Evolutionary conservation across 441 rosid species (phyloP).

Genomic region (Omphalea diandra): DNA sequence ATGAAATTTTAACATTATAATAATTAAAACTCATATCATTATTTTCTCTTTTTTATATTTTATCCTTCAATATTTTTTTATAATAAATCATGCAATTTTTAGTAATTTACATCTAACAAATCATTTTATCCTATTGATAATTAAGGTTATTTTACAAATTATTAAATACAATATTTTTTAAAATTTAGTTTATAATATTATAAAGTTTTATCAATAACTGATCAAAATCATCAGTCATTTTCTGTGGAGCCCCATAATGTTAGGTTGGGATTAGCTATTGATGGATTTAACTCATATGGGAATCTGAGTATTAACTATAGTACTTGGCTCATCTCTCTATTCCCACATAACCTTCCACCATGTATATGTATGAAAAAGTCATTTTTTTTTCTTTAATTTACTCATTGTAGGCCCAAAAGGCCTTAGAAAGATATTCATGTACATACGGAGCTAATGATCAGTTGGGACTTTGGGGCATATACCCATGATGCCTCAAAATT

Average conservation of each 20-base stretch:
- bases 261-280: neutral
- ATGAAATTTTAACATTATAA: too few species aligned
- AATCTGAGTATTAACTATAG: neutral
- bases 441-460: neutral
- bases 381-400: neutral
- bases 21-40: too few species aligned
- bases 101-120: too few species aligned
- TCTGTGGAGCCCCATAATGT: neutral
- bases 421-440: too few species aligned
- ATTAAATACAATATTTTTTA: too few species aligned
- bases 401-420: neutral
- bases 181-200: too few species aligned
- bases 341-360: conserved; percentile 2
- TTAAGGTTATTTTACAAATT: too few species aligned
- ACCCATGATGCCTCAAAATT: conserved; percentile 1
- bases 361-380: conserved; percentile 16
- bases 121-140: too few species aligned
- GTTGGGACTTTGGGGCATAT: neutral
- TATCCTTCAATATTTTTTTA: too few species aligned
- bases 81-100: too few species aligned
- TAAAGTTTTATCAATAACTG: too few species aligned
- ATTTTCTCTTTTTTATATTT: too few species aligned
- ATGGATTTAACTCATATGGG: neutral
- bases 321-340: neutral
- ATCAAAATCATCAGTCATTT: neutral